phyloP scores from a whole-genome alignment of 768 basidiomycete genomes.

The Mycena floridula region DNA sequence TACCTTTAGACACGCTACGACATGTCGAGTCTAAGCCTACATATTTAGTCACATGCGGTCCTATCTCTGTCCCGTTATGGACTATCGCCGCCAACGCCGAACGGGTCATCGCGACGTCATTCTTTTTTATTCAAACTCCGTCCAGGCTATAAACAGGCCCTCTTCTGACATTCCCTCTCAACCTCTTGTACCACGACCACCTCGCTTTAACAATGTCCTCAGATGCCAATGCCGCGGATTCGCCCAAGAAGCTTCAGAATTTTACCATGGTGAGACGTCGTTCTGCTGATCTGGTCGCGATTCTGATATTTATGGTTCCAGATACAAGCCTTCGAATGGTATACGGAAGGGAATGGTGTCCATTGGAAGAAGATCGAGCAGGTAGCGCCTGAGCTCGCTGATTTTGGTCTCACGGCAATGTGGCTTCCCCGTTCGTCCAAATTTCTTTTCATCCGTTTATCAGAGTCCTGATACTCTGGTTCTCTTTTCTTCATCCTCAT shows the following conservation, averaged over 20 bases:
- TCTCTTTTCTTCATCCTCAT: background rate
- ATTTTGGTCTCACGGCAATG: slow-evolving; percentile 17
- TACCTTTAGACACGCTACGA: too few relatives aligned
- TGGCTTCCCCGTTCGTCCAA: slow-evolving; percentile 17
- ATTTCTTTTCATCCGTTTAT: background rate
- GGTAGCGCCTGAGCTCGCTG: slow-evolving; percentile 10
- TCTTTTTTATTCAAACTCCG: too few relatives aligned
- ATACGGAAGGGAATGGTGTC: slow-evolving; percentile 13
- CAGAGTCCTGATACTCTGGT: too few relatives aligned
- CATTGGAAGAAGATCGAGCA: slow-evolving; percentile 16
- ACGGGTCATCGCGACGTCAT: too few relatives aligned
- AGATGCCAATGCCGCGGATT: slow-evolving; percentile 16
- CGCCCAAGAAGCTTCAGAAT: slow-evolving; percentile 11
- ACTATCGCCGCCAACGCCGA: too few relatives aligned
- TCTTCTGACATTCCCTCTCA: too few relatives aligned
- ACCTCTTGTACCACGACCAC: too few relatives aligned
- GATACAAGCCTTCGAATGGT: slow-evolving; percentile 21
- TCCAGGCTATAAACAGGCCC: too few relatives aligned
- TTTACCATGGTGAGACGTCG: slow-evolving; percentile 12
- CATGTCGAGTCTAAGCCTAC: too few relatives aligned
- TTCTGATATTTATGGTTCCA: background rate
- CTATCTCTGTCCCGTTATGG: too few relatives aligned
- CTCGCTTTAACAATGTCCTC: slow-evolving; percentile 13
- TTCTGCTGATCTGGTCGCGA: background rate
- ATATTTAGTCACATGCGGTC: too few relatives aligned